Percentiles rank a stretch among this genome's conserved stretches.
These are phyloP conservation scores for Angomonas deanei DNA, from an alignment of 208 protist species.

Conservation along the genomic window DNA sequence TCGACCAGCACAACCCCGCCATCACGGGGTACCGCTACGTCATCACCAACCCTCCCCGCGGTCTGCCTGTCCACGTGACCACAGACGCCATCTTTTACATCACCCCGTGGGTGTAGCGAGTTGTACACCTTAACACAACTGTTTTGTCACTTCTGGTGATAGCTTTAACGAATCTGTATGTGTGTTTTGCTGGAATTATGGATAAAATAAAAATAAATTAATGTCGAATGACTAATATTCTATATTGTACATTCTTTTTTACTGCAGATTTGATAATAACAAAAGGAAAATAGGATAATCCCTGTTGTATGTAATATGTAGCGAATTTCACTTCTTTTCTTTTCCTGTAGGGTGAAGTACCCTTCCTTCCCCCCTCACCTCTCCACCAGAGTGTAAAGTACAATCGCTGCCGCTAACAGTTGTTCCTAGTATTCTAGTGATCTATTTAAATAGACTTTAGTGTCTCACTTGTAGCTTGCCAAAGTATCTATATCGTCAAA, in stretches of 20 bases:
- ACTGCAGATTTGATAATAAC: background rate
- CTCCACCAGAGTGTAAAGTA: no score
- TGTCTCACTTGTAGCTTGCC: background rate
- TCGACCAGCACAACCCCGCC: slow-evolving; percentile 39
- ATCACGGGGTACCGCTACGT: slow-evolving; percentile 75
- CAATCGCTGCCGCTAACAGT: no score
- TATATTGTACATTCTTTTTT: background rate
- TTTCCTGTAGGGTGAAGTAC: no score
- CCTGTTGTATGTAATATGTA: no score
- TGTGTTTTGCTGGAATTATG: background rate
- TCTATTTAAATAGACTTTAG: no score
- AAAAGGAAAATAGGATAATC: background rate
- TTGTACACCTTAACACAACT: no score
- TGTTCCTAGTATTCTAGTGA: background rate
- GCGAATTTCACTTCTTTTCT: background rate
- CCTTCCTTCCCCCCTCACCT: no score
- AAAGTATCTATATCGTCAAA: background rate
- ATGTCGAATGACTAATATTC: background rate
- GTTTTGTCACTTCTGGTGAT: no score
- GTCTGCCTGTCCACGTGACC: slow-evolving; percentile 43
- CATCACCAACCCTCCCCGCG: slow-evolving; percentile 70
- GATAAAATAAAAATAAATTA: background rate
- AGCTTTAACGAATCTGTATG: slow-evolving; percentile 1
- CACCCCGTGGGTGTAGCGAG: slow-evolving; percentile 39
- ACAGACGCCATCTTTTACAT: slow-evolving; percentile 72